phyloP scores from a whole-genome alignment of 371 early-diverging fungal species.

The Blakeslea trispora region DNA sequence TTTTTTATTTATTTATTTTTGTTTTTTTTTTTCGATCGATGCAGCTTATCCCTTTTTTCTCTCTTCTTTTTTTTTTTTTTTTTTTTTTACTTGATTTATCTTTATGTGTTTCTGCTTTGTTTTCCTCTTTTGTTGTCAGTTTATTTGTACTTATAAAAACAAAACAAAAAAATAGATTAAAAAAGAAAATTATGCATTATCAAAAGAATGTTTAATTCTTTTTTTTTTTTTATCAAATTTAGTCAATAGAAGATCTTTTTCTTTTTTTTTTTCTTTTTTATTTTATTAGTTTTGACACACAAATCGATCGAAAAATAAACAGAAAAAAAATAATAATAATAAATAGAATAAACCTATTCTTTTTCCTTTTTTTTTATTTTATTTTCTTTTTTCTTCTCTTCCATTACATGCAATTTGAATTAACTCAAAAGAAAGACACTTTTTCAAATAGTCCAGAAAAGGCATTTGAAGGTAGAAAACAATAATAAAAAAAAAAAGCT shows the following conservation, averaged over 20 bases:
- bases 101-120: neutral
- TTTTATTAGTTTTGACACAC: no score
- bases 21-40: no score
- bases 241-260: slow-evolving; percentile 2
- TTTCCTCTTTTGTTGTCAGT: neutral
- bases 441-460: slow-evolving; percentile 3
- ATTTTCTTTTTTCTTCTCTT: neutral
- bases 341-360: neutral
- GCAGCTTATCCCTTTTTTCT: no score
- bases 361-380: neutral
- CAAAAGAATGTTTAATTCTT: no score
- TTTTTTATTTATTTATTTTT: no score
- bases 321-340: neutral
- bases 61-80: no score
- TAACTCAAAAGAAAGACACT: neutral
- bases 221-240: neutral
- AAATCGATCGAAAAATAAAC: neutral
- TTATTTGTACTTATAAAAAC: neutral
- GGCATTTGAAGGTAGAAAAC: no score
- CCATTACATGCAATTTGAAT: neutral
- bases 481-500: no score
- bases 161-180: slow-evolving; percentile 2
- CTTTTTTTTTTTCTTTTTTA: neutral
- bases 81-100: no score
- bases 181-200: neutral